phyloP scores from a whole-genome alignment of 2,329 filamentous ascomycete genomes.

The Colletotrichum truncatum region DNA sequence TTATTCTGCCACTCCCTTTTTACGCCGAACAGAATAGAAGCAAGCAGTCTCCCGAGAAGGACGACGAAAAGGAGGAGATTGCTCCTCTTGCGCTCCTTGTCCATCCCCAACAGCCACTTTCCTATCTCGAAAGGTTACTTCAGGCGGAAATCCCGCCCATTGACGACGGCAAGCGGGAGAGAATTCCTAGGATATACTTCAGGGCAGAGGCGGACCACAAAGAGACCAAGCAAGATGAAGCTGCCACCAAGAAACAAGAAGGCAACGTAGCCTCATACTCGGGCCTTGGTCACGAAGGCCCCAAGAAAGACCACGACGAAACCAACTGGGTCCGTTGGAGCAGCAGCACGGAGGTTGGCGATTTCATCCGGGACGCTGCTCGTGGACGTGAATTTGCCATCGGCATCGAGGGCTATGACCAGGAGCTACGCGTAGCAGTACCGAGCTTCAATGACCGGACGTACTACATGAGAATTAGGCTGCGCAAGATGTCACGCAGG shows the following conservation, averaged over 20 bases:
- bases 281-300: conserved; percentile 72
- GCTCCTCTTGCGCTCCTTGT: conserved; percentile 86
- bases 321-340: conserved; percentile 84
- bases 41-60: conserved; percentile 28
- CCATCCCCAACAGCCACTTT: conserved; percentile 90
- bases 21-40: conserved; percentile 22
- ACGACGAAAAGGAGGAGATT: conserved; percentile 56
- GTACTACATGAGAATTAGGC: conserved; percentile 81
- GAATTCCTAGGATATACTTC: conserved; percentile 80
- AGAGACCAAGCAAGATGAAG: conserved; percentile 35
- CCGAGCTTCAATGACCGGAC: conserved; percentile 92
- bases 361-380: conserved; percentile 92
- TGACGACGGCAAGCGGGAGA: conserved; percentile 70
- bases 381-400: conserved; percentile 86
- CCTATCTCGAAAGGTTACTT: conserved; percentile 88
- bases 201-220: conserved; percentile 76
- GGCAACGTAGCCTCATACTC: conserved; percentile 74
- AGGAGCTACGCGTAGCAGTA: conserved; percentile 80
- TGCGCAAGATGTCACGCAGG: conserved; percentile 75
- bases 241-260: conserved; percentile 34
- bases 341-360: conserved; percentile 87
- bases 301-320: conserved; percentile 47
- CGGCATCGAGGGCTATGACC: conserved; percentile 74
- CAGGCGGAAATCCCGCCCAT: conserved; percentile 85
- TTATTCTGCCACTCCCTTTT: conserved; percentile 76